Evolutionary conservation across 2,329 filamentous ascomycete species (phyloP).

Genomic region (Endoconidiophora polonica): DNA sequence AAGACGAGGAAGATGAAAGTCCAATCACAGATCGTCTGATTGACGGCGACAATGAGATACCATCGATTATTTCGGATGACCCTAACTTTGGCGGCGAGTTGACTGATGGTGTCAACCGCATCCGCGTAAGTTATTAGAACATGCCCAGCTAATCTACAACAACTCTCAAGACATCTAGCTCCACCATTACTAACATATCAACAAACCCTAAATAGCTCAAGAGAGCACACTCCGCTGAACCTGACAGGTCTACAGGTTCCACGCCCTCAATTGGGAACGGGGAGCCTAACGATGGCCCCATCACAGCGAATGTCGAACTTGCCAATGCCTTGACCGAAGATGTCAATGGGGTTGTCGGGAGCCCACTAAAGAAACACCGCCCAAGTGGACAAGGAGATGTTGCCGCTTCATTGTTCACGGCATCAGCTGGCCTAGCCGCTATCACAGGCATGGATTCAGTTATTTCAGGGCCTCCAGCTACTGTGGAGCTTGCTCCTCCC

Average conservation of each 20-base stretch:
- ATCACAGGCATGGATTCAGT: slow-evolving; percentile 11
- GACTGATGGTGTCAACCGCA: slow-evolving; percentile 65
- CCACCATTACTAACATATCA: not conserved
- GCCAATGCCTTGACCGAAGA: slow-evolving; percentile 9
- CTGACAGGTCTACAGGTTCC: slow-evolving; percentile 26
- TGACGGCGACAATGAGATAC: slow-evolving; percentile 44
- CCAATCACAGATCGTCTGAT: slow-evolving; percentile 48
- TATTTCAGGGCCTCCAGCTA: slow-evolving; percentile 5
- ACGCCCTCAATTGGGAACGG: slow-evolving; percentile 25
- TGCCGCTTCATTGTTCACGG: slow-evolving; percentile 10
- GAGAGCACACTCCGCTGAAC: slow-evolving; percentile 61
- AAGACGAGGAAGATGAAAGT: slow-evolving; percentile 53
- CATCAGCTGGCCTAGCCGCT: slow-evolving; percentile 10
- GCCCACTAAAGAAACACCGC: slow-evolving; percentile 60
- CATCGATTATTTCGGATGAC: slow-evolving; percentile 51
- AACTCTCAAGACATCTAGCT: no score
- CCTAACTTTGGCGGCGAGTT: slow-evolving; percentile 56
- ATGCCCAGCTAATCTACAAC: no score
- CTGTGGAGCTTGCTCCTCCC: slow-evolving; percentile 4
- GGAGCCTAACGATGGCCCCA: slow-evolving; percentile 7
- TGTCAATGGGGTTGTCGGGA: slow-evolving; percentile 32
- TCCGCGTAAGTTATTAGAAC: slow-evolving; percentile 42
- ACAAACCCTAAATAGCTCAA: slow-evolving; percentile 43
- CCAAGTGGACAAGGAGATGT: slow-evolving; percentile 27
- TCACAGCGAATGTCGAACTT: slow-evolving; percentile 12